Conservation (phyloP, 495 filamentous ascomycete genomes). For the Xylaria grammica region DNA sequence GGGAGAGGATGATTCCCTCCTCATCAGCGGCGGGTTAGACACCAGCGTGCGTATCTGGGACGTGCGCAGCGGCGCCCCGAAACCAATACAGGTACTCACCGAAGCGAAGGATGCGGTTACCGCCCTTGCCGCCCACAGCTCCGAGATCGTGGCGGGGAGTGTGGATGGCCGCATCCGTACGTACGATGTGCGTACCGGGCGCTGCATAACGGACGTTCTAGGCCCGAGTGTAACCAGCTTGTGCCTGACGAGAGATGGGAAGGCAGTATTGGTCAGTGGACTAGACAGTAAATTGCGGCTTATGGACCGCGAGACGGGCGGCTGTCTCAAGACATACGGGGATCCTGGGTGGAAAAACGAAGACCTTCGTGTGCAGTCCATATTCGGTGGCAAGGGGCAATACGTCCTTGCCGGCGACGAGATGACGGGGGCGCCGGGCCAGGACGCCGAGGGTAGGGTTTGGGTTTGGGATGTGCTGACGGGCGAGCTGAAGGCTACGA, state of each 20-base stretch:
- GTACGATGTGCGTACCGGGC: constrained; percentile 89
- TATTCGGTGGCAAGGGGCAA: constrained; percentile 73
- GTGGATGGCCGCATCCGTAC: constrained; percentile 84
- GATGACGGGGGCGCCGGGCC: constrained; percentile 44
- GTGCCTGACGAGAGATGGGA: constrained; percentile 69
- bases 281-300: constrained; percentile 79
- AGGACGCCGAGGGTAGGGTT: constrained; percentile 61
- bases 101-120: constrained; percentile 82
- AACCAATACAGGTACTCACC: constrained; percentile 76
- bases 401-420: constrained; percentile 87
- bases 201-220: constrained; percentile 73
- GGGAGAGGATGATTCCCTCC: constrained; percentile 69
- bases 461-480: constrained; percentile 91
- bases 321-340: constrained; percentile 73
- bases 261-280: constrained; percentile 73
- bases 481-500: constrained; percentile 66
- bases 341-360: constrained; percentile 66
- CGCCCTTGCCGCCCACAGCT: constrained; percentile 58
- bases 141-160: constrained; percentile 72
- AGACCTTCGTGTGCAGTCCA: constrained; percentile 73
- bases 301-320: constrained; percentile 79
- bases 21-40: constrained; percentile 80
- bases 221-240: constrained; percentile 72
- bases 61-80: constrained; percentile 60
- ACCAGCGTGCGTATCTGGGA: constrained; percentile 90